A percentile compares a stretch with the other conserved stretches of the same genome.
Evolutionary conservation across 2,329 filamentous ascomycete genomes (phyloP).

Genomic region (Chaetomiaceae sp.): DNA sequence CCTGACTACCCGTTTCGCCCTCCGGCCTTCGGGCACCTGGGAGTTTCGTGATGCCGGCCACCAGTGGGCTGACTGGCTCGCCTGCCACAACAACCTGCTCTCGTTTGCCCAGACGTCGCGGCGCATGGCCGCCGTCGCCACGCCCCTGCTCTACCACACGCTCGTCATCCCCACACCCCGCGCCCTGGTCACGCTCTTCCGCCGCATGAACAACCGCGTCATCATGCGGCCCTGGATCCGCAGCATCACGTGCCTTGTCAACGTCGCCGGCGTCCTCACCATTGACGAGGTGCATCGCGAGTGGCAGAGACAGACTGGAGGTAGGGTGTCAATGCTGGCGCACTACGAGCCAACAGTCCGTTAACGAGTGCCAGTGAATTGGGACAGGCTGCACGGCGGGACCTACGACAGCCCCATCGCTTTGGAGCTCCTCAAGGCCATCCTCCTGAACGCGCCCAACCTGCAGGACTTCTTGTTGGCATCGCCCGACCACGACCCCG

Average conservation of each 20-base stretch:
- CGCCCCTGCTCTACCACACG: slow-evolving; percentile 26
- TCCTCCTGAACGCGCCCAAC: slow-evolving; percentile 22
- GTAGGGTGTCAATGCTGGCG: slow-evolving; percentile 16
- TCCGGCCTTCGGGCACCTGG: slow-evolving; percentile 26
- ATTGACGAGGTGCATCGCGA: slow-evolving; percentile 18
- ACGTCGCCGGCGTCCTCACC: slow-evolving; percentile 18
- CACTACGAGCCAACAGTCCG: slow-evolving; percentile 7
- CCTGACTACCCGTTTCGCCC: slow-evolving; percentile 26
- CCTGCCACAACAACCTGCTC: slow-evolving; percentile 20
- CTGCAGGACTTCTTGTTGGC: slow-evolving; percentile 25
- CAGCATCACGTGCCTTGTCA: slow-evolving; percentile 25
- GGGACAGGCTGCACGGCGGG: not conserved
- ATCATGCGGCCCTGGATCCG: slow-evolving; percentile 24
- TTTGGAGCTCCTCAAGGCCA: slow-evolving; percentile 21
- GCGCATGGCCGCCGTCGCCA: slow-evolving; percentile 25
- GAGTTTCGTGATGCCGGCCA: slow-evolving; percentile 23
- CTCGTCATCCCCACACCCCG: slow-evolving; percentile 23
- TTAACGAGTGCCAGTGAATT: slow-evolving; percentile 20
- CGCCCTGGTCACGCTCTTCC: slow-evolving; percentile 22
- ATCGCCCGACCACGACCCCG: slow-evolving; percentile 23
- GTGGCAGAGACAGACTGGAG: slow-evolving; percentile 21
- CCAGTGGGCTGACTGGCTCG: slow-evolving; percentile 26
- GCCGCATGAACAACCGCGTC: slow-evolving; percentile 18
- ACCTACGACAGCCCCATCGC: slow-evolving; percentile 8
- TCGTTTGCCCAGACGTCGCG: slow-evolving; percentile 24